Conservation (phyloP, 768 basidiomycete species). For the Leccinum variicolor region DNA sequence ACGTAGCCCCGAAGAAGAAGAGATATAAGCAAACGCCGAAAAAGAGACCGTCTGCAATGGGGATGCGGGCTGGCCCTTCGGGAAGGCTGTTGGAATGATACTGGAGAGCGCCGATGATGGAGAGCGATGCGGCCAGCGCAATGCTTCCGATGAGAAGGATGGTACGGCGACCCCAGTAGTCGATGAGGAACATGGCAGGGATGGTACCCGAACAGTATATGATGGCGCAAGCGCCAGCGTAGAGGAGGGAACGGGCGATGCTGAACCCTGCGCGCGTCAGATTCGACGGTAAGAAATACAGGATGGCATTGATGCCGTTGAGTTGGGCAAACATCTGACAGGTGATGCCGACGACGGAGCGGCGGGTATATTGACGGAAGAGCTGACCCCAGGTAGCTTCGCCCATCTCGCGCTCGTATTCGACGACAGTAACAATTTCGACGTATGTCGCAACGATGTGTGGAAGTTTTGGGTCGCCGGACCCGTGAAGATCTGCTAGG, state of each 20-base stretch:
- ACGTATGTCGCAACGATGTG: constrained; percentile 42
- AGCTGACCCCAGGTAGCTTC: constrained; percentile 48
- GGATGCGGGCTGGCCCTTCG: constrained; percentile 27
- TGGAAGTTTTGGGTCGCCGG: constrained; percentile 43
- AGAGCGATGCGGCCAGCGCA: constrained; percentile 42
- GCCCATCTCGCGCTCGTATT: constrained; percentile 38
- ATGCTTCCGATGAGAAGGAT: constrained; percentile 48
- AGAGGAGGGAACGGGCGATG: constrained; percentile 41
- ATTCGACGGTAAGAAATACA: constrained; percentile 56
- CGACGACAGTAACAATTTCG: constrained; percentile 39
- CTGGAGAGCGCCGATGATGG: constrained; percentile 52
- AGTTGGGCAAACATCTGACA: constrained; percentile 56
- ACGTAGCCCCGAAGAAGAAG: constrained; percentile 55
- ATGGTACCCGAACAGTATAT: constrained; percentile 49
- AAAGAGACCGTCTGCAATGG: constrained; percentile 36
- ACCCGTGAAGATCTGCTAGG: constrained; percentile 56
- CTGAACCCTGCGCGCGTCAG: constrained; percentile 49
- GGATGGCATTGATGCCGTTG: constrained; percentile 55
- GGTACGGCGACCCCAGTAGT: constrained; percentile 47
- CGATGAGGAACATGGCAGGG: constrained; percentile 52
- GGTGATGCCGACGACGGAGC: constrained; percentile 48
- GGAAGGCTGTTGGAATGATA: constrained; percentile 40
- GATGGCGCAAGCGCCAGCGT: constrained; percentile 44
- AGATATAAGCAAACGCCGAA: constrained; percentile 54
- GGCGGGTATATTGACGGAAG: constrained; percentile 47